Conservation (phyloP, 2,329 filamentous ascomycete species). For the Parafenestella ontariensis region DNA sequence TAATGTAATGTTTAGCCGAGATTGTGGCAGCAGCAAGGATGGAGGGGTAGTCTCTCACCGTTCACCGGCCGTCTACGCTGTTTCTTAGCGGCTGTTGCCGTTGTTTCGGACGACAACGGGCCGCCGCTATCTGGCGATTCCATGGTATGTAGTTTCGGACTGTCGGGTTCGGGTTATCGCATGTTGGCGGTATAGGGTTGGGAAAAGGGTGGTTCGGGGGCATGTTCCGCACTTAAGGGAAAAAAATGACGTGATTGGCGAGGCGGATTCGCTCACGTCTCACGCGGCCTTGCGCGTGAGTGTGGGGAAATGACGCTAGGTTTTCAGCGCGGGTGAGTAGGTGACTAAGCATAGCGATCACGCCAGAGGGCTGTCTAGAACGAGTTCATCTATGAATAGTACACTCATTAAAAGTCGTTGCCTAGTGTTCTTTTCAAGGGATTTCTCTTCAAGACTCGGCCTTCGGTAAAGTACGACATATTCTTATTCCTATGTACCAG, state of each 20-base stretch:
- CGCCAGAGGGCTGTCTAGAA: background rate
- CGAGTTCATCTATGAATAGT: too few species aligned
- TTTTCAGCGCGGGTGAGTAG: background rate
- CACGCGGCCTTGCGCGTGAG: conserved; percentile 6
- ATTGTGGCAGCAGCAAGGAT: background rate
- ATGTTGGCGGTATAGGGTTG: conserved; percentile 10
- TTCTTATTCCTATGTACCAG: too few species aligned
- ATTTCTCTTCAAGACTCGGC: too few species aligned
- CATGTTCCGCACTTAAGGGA: conserved; percentile 17
- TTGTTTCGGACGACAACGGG: conserved; percentile 12
- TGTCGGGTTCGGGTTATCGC: conserved; percentile 20
- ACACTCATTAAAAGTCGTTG: too few species aligned
- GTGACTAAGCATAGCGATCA: background rate
- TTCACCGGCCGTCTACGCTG: conserved; percentile 36
- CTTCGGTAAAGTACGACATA: too few species aligned
- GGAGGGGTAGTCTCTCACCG: conserved; percentile 11
- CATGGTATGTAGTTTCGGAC: conserved; percentile 11
- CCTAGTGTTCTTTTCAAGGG: too few species aligned
- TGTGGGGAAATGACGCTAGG: background rate
- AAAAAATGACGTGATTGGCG: conserved; percentile 17
- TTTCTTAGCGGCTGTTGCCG: conserved; percentile 23
- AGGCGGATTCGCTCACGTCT: conserved; percentile 12
- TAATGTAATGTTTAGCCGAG: conserved; percentile 8
- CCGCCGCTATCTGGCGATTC: conserved; percentile 17
- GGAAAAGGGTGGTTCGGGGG: conserved; percentile 9